phyloP scores from a whole-genome alignment of 2,329 filamentous ascomycete species.

The Epichloe glyceriae region DNA sequence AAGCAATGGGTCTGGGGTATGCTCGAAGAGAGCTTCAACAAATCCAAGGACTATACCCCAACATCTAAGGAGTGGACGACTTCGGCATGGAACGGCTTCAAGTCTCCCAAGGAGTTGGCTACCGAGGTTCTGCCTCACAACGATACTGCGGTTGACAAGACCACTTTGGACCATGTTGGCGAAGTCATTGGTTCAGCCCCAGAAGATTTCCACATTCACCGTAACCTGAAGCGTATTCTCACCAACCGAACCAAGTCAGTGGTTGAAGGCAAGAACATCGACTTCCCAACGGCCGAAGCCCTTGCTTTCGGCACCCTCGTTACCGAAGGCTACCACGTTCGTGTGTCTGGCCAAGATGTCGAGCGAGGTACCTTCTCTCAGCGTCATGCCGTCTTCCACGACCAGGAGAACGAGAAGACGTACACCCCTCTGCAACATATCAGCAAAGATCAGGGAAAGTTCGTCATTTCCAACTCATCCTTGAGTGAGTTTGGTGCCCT shows the following conservation, averaged over 20 bases:
- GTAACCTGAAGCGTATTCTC: conserved; percentile 95
- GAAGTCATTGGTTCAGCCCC: conserved; percentile 66
- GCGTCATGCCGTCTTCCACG: conserved; percentile 91
- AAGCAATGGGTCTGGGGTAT: conserved; percentile 99
- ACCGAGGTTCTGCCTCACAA: conserved; percentile 88
- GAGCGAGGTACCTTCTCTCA: conserved; percentile 99
- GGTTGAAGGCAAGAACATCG: conserved; percentile 82
- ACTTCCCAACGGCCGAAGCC: conserved; percentile 95
- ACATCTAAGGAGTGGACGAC: conserved; percentile 97
- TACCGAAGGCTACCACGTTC: conserved; percentile 88
- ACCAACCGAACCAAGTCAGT: conserved; percentile 82
- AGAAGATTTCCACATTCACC: conserved; percentile 79
- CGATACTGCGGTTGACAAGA: conserved; percentile 64
- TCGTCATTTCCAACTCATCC: conserved; percentile 95
- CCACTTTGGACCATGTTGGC: conserved; percentile 69
- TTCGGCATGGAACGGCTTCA: conserved; percentile 98
- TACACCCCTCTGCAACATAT: conserved; percentile 88
- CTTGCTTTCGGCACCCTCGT: conserved; percentile 87
- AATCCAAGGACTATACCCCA: conserved; percentile 94
- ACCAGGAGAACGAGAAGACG: conserved; percentile 86
- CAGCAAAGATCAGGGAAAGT: conserved; percentile 82
- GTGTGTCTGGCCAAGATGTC: conserved; percentile 96
- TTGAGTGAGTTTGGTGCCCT: conserved; percentile 59
- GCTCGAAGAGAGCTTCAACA: conserved; percentile 93
- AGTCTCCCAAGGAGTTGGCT: conserved; percentile 93